Evolutionary conservation across 1,284 basidiomycete genomes (phyloP), one percentile per base, ranked within the genome.

Genomic region (Sporisorium sorghi): DNA sequence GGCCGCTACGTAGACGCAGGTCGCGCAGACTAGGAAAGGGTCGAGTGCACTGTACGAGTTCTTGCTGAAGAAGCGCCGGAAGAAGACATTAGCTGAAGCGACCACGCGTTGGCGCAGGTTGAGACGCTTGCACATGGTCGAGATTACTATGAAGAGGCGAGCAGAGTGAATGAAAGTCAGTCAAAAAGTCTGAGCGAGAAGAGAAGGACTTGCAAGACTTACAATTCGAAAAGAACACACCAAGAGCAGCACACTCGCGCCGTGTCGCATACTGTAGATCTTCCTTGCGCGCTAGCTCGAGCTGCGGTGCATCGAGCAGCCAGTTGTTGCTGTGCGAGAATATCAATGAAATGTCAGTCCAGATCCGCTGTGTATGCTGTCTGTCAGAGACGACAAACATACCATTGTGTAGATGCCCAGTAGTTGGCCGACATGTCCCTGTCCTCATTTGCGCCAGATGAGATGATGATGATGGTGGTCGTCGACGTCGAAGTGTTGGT

Each of bases 1-100:
- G 5, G 94, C 93, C 3, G 96, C 94, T 24, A 98, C 91, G 85
- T 97, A 98, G 70, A 92, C 91, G 85, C 95, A 98, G 0, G 94
- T 93, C 0, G 94, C 91, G 35, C 94, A 90, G 42, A 98, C 94
- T 52, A 96, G 87, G 80, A 93, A 95, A 0, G 93, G 93, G 77
- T 97, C 94, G 0, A 94, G 95, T 81, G 97, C 93, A 85, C 91
- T 93, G 82, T 94, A 96, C 3, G 76, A 71, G 55, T 84, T 84
- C 42, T 79, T 79, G 57, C 69, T 40, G 85, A 98, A 99, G 86
- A 98, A 99, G 23, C 96, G 88, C 35, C 92, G 90, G 85, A 98
- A 96, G 86, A 94, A 98, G 39, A 97, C 90, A 42, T 90, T 93
- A 1, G 96, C 93, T 0, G 95, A 97, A 1, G 95, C 93, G 56